Evolutionary conservation across 2,329 filamentous ascomycete species (phyloP), one percentile per base, ranked within the genome.

Genomic region (Ceratocystis cubensis): DNA sequence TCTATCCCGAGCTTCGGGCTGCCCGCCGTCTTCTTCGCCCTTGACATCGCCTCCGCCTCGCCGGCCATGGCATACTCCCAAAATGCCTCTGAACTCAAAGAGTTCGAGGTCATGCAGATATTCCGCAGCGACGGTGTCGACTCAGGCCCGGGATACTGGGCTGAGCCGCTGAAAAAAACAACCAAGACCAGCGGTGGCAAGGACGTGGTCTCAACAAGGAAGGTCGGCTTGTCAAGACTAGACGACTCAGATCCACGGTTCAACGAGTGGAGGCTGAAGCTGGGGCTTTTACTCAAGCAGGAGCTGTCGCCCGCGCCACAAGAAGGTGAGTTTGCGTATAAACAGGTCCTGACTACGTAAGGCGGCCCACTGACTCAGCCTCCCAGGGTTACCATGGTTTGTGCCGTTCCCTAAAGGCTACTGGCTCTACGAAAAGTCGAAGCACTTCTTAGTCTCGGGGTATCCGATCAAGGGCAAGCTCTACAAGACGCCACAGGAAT

Each of bases 401-500:
- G 73, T 79, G 8, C 72, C 76, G n/a, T 78, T 79, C 28, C 78
- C 78, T 15, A 71, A 74, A 28, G 77, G 77, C 1, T 79, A 79
- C 70, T 79, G 77, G 78, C 72, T 79, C 2, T 79, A 79, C 66
- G 75, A 79, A 70, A 77, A 77, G 62, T 79, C 77, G 3, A 79
- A 79, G 67, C 78, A 81, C 67, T 77, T 80, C 22, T 79, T 78
- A 74, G 75, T 81, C 3, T 81, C 79, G 4, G 79, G 79, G 7
- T 80, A 80, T 67, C 79, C 79, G 4, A 73, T 77, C 69, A 80
- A 80, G 68, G 71, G 75, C 44, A 81, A 79, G 71, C 73, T 80
- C 4, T 82, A 78, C 71, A 81, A 79, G 71, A 80, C 78, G 56
- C 80, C 81, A 0, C 79, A 81, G 66, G 81, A 83, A 69, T 81